Conservation (phyloP, 1,284 basidiomycete species). For the Takashimella koratensis region DNA sequence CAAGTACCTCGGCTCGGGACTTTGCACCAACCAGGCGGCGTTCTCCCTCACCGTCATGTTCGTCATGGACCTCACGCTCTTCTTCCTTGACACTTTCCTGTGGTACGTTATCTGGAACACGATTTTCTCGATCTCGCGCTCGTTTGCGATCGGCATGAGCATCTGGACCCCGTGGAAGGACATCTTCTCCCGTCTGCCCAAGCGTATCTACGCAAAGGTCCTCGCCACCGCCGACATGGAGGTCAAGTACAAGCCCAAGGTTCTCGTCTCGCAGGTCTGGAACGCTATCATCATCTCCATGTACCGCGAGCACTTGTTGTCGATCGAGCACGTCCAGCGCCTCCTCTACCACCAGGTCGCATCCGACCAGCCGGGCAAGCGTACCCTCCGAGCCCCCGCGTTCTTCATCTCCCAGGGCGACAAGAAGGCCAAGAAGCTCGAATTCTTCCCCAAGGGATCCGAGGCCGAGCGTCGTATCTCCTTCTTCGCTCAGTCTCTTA, state of each 20-base stretch:
- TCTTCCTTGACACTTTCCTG: conserved; percentile 95
- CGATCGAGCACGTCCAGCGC: conserved; percentile 92
- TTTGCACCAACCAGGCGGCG: conserved; percentile 84
- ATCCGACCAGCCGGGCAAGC: conserved; percentile 71
- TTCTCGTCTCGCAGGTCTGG: conserved; percentile 95
- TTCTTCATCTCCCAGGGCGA: conserved; percentile 93
- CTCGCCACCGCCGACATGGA: conserved; percentile 90
- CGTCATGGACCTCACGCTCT: conserved; percentile 87
- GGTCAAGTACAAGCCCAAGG: conserved; percentile 96
- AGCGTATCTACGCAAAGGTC: conserved; percentile 90
- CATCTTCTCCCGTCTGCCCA: conserved; percentile 86
- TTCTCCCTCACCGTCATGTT: conserved; percentile 95
- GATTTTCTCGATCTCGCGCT: conserved; percentile 81
- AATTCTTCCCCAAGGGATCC: conserved; percentile 88
- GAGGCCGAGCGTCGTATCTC: conserved; percentile 93
- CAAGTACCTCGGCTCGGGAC: conserved; percentile 69
- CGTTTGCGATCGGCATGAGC: conserved; percentile 83
- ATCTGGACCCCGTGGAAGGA: conserved; percentile 98
- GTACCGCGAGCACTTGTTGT: conserved; percentile 94
- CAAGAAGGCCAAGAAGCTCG: conserved; percentile 68
- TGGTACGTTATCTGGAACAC: conserved; percentile 96
- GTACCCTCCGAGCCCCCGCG: conserved; percentile 82
- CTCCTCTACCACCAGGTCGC: conserved; percentile 92
- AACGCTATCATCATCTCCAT: conserved; percentile 99
- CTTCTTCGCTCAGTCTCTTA: conserved; percentile 92